Conservation (phyloP, 495 filamentous ascomycete species). For the Usnea hakonensis region DNA sequence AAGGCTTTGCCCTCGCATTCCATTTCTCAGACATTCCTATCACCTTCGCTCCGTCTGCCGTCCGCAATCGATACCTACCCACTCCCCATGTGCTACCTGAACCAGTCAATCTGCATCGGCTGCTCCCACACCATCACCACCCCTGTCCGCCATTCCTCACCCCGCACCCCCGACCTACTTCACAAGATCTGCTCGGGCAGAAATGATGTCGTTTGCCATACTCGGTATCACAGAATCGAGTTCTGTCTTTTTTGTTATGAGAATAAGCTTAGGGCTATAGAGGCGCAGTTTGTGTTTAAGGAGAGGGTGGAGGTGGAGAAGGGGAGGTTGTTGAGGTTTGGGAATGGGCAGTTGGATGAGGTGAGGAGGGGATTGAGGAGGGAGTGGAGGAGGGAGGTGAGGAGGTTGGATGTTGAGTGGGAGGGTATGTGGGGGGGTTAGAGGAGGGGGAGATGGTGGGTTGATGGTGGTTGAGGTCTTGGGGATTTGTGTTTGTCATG, state of each 20-base stretch:
- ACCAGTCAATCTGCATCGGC: neutral
- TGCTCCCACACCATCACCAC: neutral
- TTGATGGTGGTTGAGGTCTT: too few relatives aligned
- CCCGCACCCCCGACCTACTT: neutral
- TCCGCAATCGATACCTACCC: neutral
- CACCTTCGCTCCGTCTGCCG: too few relatives aligned
- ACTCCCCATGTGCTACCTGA: neutral
- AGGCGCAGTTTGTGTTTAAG: neutral
- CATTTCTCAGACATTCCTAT: too few relatives aligned
- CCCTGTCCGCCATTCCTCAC: neutral
- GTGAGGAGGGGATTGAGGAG: neutral
- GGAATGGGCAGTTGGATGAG: neutral
- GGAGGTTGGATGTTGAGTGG: neutral
- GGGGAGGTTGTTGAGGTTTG: neutral
- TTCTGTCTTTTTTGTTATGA: neutral
- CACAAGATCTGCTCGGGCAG: neutral
- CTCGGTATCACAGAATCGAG: neutral
- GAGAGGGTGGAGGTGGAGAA: neutral
- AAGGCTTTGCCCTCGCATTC: too few relatives aligned
- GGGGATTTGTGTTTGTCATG: too few relatives aligned
- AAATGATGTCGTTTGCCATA: neutral
- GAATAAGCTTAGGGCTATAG: neutral
- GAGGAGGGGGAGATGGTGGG: neutral
- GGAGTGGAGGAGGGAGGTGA: neutral
- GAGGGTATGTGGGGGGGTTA: neutral